Evolutionary conservation across 2,329 filamentous ascomycete genomes (phyloP), one percentile per base, ranked within the genome.

Genomic region (Sporothrix phasma): DNA sequence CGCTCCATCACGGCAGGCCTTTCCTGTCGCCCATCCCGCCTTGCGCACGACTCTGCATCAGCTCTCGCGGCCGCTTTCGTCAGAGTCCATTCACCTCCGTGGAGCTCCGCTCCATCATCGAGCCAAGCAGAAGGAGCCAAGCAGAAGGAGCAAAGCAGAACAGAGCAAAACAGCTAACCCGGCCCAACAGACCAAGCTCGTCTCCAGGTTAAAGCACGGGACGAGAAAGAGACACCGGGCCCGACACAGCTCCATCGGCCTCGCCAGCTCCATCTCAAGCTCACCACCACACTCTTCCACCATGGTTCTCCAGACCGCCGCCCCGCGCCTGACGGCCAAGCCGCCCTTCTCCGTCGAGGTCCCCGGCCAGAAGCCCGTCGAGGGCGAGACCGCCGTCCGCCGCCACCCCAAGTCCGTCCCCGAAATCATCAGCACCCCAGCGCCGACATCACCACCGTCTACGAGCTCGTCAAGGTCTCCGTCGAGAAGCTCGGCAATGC

Each of bases 371-470:
- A 76, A 84, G 71, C 82, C 84, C 67, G 79, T 85, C 69, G 78
- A 85, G 43, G 89, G 89, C 74, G 89, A 92, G 79, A 92, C 89
- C 17, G 83, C 88, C 66, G 86, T 89, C 41, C 86, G 88, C 69
- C 82, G 89, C 64, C 84, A 89, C 73, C 81, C 83, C 7, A 71
- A 76, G 26, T 79, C 85, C 69, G 84, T 86, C 69, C 79, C 89
- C 67, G 82, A 80, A 46, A 82, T 92, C 67, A 78, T 82, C 69
- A 74, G 78, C 59, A 82, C 78, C 46, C 88, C 88, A 19, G 78
- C 59, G 81, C 85, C 54, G 84, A 86, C 70, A 81, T 93, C 72
- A 78, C 80, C 47, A 95, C 90, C 66, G 80, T 87, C 69, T 92
- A 86, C 77, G 90, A 95, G 72, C 84, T 93, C 69, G 80, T 95